A percentile compares a stretch with the other conserved stretches of the same genome.
Evolutionary conservation across 2,329 filamentous ascomycete genomes (phyloP).

Genomic region (Diaporthe eres): DNA sequence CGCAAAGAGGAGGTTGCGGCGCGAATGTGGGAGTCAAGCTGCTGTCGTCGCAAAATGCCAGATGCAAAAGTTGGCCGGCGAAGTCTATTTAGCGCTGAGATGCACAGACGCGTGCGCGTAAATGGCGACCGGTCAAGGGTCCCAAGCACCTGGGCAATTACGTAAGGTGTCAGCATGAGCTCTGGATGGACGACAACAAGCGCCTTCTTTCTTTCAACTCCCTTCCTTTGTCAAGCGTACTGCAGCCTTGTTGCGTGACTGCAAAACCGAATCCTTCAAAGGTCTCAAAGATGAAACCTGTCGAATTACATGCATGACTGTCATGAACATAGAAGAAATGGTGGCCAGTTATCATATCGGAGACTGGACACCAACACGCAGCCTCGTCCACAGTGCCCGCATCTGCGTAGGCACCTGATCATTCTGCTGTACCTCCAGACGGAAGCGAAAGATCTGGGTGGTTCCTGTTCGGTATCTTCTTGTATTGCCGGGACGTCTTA

Average conservation of each 20-base stretch:
- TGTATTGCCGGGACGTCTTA: not conserved
- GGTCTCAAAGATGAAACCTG: not conserved
- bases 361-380: not conserved
- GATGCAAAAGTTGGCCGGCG: slow-evolving; percentile 4
- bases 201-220: not conserved
- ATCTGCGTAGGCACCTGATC: too few species aligned
- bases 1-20: not conserved
- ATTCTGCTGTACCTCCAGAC: not conserved
- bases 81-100: slow-evolving; percentile 27
- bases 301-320: not conserved
- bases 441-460: not conserved
- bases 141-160: not conserved
- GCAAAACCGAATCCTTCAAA: not conserved
- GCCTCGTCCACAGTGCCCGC: too few species aligned
- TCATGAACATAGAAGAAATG: not conserved
- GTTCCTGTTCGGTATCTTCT: not conserved
- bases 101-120: slow-evolving; percentile 33
- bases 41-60: not conserved
- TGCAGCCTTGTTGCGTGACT: not conserved
- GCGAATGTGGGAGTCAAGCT: not conserved
- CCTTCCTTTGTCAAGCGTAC: not conserved
- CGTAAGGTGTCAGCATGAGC: not conserved
- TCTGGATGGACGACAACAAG: not conserved
- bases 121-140: not conserved
- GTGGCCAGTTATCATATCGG: not conserved